A percentile compares a stretch with the other conserved stretches of the same genome.
Conservation (phyloP, 2,329 filamentous ascomycete species). For the Elsinoe necatrix region DNA sequence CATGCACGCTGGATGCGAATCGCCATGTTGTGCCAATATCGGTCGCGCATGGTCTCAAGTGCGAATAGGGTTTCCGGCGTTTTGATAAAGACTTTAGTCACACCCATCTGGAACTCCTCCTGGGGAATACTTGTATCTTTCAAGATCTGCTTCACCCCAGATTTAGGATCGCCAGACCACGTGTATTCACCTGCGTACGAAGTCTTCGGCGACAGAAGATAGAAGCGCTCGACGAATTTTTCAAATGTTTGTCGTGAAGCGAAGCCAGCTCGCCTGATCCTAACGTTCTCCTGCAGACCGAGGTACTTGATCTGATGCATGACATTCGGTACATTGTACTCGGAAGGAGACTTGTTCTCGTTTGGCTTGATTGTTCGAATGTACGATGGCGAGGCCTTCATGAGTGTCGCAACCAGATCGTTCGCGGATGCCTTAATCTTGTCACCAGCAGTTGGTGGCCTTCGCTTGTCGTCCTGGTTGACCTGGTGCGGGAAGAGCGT, state of each 20-base stretch:
- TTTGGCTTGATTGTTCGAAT: conserved; percentile 99
- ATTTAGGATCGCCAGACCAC: conserved; percentile 81
- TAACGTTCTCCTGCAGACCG: conserved; percentile 97
- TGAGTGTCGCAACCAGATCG: conserved; percentile 84
- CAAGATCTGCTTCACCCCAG: conserved; percentile 82
- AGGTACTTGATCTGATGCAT: conserved; percentile 98
- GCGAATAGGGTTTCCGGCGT: conserved; percentile 95
- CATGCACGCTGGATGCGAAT: conserved; percentile 95
- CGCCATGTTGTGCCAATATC: conserved; percentile 99
- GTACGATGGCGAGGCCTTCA: conserved; percentile 96
- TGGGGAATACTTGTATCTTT: conserved; percentile 92
- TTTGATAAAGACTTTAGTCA: conserved; percentile 96
- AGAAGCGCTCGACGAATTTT: conserved; percentile 97
- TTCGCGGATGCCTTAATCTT: conserved; percentile 94
- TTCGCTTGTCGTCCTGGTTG: conserved; percentile 89
- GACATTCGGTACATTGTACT: conserved; percentile 88
- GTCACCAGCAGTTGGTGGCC: conserved; percentile 89
- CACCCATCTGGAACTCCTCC: conserved; percentile 95
- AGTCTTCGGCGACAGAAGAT: conserved; percentile 84
- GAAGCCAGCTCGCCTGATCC: conserved; percentile 91
- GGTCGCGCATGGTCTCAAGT: conserved; percentile 92
- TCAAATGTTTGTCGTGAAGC: conserved; percentile 96
- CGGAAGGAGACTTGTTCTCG: conserved; percentile 91
- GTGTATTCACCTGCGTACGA: conserved; percentile 97
- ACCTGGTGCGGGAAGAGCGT: conserved; percentile 85